These are phyloP conservation scores for Starmerella ratchasimensis DNA, from an alignment of 805 yeast species.

Conservation along the genomic window DNA sequence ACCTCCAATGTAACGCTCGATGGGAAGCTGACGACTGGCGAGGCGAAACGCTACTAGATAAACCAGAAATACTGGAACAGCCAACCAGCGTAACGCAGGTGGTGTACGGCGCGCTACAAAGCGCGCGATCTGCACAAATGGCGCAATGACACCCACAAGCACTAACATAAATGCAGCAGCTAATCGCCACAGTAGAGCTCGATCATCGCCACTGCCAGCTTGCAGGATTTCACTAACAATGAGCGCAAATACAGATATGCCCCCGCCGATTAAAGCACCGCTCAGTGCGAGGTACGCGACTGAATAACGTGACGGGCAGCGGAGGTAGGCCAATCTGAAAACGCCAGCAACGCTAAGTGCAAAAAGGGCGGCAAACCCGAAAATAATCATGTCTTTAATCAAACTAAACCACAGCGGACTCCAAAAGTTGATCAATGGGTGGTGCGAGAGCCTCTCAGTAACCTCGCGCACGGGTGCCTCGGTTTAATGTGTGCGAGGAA, in stretches of 20 bases:
- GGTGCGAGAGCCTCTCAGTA: no score
- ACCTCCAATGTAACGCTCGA: conserved; percentile 12
- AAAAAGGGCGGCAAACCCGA: neutral
- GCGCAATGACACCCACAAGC: conserved; percentile 15
- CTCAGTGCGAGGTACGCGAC: no score
- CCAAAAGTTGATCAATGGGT: no score
- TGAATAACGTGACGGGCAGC: neutral
- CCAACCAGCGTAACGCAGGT: conserved; percentile 13
- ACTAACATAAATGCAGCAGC: conserved; percentile 21
- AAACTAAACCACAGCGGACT: no score
- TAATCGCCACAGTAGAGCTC: conserved; percentile 17
- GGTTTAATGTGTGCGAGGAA: no score
- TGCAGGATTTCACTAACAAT: conserved; percentile 29
- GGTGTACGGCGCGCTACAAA: conserved; percentile 4
- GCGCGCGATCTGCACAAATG: conserved; percentile 15
- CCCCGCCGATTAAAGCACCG: no score
- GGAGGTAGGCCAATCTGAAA: neutral
- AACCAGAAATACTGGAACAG: conserved; percentile 22
- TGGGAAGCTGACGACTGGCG: conserved; percentile 25
- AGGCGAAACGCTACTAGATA: conserved; percentile 22
- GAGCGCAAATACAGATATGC: conserved; percentile 16
- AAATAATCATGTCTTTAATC: neutral
- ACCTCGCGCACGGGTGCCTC: no score
- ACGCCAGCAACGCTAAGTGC: neutral
- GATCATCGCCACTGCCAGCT: conserved; percentile 11